A percentile compares a stretch with the other conserved stretches of the same genome.
These are phyloP conservation scores for Nowakowskiella sp. DNA, from an alignment of 192 early-diverging fungal species.

Conservation along the genomic window DNA sequence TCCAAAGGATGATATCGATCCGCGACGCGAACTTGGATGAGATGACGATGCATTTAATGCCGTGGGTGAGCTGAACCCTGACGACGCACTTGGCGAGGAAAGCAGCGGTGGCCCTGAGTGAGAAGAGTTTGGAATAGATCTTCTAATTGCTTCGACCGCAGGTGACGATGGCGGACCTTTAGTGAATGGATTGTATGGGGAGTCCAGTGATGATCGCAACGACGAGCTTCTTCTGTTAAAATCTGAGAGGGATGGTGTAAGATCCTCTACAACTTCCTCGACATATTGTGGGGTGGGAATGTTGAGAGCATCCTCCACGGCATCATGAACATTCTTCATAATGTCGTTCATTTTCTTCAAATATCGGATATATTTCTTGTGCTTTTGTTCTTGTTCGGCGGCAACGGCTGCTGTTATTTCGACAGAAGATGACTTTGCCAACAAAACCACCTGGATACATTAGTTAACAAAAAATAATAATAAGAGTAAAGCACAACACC, in stretches of 20 bases:
- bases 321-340: constrained; percentile 28
- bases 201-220: too few species aligned
- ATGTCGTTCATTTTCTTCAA: constrained; percentile 10
- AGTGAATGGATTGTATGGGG: too few species aligned
- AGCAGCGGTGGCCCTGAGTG: too few species aligned
- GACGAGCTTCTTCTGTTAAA: too few species aligned
- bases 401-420: not conserved
- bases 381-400: not conserved
- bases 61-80: too few species aligned
- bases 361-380: not conserved
- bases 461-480: too few species aligned
- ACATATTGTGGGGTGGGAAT: constrained; percentile 40
- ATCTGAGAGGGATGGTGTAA: too few species aligned
- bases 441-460: too few species aligned
- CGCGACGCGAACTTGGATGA: not conserved
- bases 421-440: not conserved
- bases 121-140: too few species aligned
- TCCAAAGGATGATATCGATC: not conserved
- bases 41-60: not conserved
- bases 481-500: too few species aligned
- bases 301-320: constrained; percentile 35
- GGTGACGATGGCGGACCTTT: not conserved
- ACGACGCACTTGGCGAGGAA: too few species aligned
- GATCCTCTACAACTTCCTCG: constrained; percentile 3
- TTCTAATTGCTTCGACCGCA: not conserved